Percentiles rank a stretch among this genome's conserved stretches.
These are phyloP conservation scores for Chionographis japonica DNA, from an alignment of 106 monocot genomes.

Conservation along the genomic window DNA sequence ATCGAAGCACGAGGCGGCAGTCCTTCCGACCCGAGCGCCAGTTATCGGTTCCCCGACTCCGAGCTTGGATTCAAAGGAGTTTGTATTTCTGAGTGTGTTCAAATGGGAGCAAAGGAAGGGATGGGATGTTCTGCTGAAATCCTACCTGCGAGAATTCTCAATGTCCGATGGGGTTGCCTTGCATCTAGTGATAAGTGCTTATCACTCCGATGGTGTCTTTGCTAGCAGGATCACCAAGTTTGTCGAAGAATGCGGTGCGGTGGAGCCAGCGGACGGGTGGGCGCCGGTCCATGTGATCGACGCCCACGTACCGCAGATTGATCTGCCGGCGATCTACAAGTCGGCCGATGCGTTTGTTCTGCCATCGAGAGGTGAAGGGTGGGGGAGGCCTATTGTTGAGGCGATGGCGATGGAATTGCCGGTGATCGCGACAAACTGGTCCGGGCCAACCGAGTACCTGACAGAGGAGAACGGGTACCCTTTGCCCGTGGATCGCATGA, in stretches of 20 bases:
- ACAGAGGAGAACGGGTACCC: constrained; percentile 64
- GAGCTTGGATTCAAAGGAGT: neutral
- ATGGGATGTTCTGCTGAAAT: constrained; percentile 57
- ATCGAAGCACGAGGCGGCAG: constrained; percentile 19
- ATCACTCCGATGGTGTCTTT: constrained; percentile 46
- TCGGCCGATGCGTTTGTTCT: constrained; percentile 52
- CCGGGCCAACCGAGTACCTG: constrained; percentile 52
- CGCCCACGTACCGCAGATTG: constrained; percentile 34
- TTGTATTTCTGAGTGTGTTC: constrained; percentile 61
- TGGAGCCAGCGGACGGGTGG: constrained; percentile 33
- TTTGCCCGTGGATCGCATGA: constrained; percentile 34
- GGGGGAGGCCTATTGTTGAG: constrained; percentile 67
- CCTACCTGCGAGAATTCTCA: constrained; percentile 44
- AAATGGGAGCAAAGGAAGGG: constrained; percentile 73
- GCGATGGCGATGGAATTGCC: constrained; percentile 67
- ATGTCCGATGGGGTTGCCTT: constrained; percentile 23
- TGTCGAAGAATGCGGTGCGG: constrained; percentile 1
- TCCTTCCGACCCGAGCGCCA: constrained; percentile 4
- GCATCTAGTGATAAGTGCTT: constrained; percentile 38
- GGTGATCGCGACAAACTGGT: constrained; percentile 62
- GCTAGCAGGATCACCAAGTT: constrained; percentile 26
- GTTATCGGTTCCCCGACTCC: constrained; percentile 5
- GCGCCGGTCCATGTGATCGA: constrained; percentile 28
- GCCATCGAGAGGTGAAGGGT: constrained; percentile 60
- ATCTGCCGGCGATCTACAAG: constrained; percentile 49